Conservation (phyloP, 2,329 filamentous ascomycete genomes). For the Penicillium verrucosum region DNA sequence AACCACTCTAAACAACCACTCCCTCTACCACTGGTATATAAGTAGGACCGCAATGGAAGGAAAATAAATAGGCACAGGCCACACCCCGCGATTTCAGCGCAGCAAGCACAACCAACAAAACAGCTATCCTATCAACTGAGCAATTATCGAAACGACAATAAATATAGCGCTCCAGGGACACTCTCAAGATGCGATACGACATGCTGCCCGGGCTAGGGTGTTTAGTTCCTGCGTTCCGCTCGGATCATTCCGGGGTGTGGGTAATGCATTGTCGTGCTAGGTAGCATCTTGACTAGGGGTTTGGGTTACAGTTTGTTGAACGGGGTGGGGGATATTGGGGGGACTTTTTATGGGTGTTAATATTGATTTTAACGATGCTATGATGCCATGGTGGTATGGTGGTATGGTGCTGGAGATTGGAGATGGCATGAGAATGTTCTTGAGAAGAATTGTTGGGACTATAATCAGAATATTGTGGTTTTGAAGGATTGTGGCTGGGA, state of each 20-base stretch:
- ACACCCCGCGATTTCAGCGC: background rate
- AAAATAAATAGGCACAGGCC: background rate
- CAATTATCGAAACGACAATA: constrained; percentile 6
- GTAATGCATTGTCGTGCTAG: constrained; percentile 15
- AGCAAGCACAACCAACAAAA: background rate
- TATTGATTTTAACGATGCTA: background rate
- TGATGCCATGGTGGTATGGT: no score
- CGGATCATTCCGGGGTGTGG: constrained; percentile 15
- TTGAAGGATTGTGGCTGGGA: background rate
- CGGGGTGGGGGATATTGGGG: background rate
- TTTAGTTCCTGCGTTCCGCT: constrained; percentile 3
- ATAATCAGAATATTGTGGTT: background rate
- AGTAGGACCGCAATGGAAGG: background rate
- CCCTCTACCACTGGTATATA: background rate
- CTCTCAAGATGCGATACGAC: constrained; percentile 3
- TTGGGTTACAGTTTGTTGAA: constrained; percentile 13
- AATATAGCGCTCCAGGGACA: background rate
- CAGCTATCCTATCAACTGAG: background rate
- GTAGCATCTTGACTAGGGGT: constrained; percentile 12
- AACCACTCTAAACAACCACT: background rate
- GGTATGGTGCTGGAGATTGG: background rate
- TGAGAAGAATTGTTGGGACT: background rate
- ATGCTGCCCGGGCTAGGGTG: background rate
- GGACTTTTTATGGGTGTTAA: no score
- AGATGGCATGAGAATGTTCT: background rate